phyloP scores from a whole-genome alignment of 495 filamentous ascomycete species.

The Aspergillus asperescens region DNA sequence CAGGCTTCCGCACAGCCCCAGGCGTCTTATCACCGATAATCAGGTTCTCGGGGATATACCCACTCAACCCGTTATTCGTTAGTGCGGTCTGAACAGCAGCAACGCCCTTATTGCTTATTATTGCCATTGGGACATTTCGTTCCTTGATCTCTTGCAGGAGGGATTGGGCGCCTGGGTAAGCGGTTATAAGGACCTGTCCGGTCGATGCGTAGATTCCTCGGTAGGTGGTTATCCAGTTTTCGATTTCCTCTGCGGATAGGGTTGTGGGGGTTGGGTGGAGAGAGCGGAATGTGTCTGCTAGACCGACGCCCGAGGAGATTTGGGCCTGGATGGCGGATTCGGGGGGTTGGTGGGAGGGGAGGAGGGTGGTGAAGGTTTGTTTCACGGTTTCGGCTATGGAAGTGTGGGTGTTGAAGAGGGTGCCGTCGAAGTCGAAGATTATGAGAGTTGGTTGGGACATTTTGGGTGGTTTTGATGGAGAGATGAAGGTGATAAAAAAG shows the following conservation, averaged over 20 bases:
- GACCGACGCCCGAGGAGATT: slow-evolving; percentile 6
- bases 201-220: too few relatives aligned
- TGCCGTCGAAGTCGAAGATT: slow-evolving; percentile 17
- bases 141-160: slow-evolving; percentile 14
- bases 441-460: not conserved
- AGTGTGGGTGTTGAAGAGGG: slow-evolving; percentile 19
- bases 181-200: not conserved
- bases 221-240: too few relatives aligned
- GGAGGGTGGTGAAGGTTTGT: slow-evolving; percentile 16
- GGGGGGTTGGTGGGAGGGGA: slow-evolving; percentile 14
- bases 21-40: slow-evolving; percentile 25
- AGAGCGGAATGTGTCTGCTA: slow-evolving; percentile 4
- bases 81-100: slow-evolving; percentile 22
- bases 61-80: slow-evolving; percentile 14
- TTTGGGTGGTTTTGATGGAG: too few relatives aligned
- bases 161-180: slow-evolving; percentile 20
- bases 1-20: slow-evolving; percentile 22
- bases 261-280: slow-evolving; percentile 11
- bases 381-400: slow-evolving; percentile 16
- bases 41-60: slow-evolving; percentile 16
- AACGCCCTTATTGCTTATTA: slow-evolving; percentile 28
- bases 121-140: slow-evolving; percentile 18
- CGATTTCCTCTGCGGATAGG: not conserved
- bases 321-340: not conserved
- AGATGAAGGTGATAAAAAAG: too few relatives aligned